Evolutionary conservation across 2,329 filamentous ascomycete genomes (phyloP), one percentile per base, ranked within the genome.

Genomic region (Colletotrichum plurivorum): DNA sequence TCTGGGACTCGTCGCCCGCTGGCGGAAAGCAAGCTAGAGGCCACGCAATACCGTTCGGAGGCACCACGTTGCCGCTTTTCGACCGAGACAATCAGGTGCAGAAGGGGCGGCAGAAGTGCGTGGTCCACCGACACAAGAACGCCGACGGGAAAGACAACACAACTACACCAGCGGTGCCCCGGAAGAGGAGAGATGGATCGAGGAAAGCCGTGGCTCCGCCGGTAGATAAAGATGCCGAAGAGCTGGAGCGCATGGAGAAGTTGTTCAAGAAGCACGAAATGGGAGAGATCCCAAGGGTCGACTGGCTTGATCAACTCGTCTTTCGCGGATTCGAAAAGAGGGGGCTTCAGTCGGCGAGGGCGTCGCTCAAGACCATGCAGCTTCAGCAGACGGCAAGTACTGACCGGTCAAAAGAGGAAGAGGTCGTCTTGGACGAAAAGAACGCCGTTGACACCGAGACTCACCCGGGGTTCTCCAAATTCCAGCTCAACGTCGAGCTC

Each of bases 241-340:
- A 99, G 80, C 87, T 98, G 71, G 94, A 98, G 75, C 88, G 96
- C 18, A 88, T 99, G 73, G 95, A 98, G 76, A 92, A 90, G 62
- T 81, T 98, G 22, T 93, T 99, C 78, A 99, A 99, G 82, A 97
- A 97, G 81, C 96, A 98, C 77, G 97, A 99, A 78, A 97, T 98
- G 92, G 95, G 94, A 18, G 96, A 99, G 78, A 95, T 99, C 27
- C 91, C 94, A 0, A 90, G 94, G 16, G 93, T 97, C 55, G 94
- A 97, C 75, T 99, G 96, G 97, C 88, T 99, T 51, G 96, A 99
- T 78, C 93, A 96, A 76, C 87, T 98, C 74, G 95, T 98, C 3
- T 99, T 97, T 78, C 91, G 95, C 48, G 92, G 92, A 59, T 91
- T 97, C 69, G 95, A 97, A 82, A 96, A 93, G 81, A 87, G 90